Evolutionary conservation across 768 basidiomycete species (phyloP).

Genomic region (Mycena haematopus): DNA sequence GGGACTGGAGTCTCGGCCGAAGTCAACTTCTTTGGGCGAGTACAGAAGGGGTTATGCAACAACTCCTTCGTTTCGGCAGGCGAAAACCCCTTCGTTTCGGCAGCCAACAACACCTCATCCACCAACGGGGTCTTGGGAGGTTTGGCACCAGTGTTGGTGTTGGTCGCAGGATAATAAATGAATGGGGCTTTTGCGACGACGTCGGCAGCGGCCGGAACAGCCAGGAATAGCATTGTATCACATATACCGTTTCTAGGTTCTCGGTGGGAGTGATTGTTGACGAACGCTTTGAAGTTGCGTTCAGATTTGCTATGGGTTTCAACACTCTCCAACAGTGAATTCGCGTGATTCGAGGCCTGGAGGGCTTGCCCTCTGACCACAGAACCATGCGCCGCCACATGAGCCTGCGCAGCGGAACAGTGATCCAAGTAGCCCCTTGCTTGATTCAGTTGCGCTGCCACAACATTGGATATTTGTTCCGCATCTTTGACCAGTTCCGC

Average conservation of each 20-base stretch:
- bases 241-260: constrained; percentile 3
- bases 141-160: too few relatives aligned
- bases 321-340: neutral
- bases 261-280: neutral
- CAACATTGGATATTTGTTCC: neutral
- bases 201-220: neutral
- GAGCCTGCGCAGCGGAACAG: neutral
- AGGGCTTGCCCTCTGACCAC: neutral
- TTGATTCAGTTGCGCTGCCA: neutral
- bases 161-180: neutral
- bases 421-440: too few relatives aligned
- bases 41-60: neutral
- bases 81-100: too few relatives aligned
- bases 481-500: neutral
- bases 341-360: neutral
- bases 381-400: neutral
- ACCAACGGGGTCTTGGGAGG: neutral
- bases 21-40: too few relatives aligned
- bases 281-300: neutral
- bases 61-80: too few relatives aligned
- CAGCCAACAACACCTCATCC: too few relatives aligned
- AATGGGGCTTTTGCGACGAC: neutral
- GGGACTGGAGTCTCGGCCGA: too few relatives aligned
- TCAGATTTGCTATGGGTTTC: neutral
- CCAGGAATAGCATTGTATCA: neutral